Conservation (phyloP, 73 alveolate genomes). For the Stentor coeruleus region DNA sequence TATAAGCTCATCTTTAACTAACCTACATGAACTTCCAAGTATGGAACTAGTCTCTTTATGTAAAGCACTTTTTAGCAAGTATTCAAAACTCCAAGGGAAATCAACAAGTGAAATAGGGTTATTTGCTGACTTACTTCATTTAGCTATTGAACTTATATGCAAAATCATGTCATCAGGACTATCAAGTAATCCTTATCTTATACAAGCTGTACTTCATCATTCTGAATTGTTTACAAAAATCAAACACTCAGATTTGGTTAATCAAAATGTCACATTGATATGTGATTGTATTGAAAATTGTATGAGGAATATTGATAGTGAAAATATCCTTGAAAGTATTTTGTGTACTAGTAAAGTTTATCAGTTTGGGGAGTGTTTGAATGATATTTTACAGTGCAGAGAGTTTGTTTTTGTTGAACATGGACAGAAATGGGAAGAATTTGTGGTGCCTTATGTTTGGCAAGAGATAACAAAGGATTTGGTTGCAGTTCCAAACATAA, state of each 20-base stretch:
- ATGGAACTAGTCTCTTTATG: neutral
- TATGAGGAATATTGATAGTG: neutral
- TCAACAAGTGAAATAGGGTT: neutral
- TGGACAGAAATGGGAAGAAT: constrained; percentile 12
- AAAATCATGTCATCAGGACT: neutral
- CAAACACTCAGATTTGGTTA: neutral
- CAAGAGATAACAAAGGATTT: neutral
- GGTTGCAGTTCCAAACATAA: neutral
- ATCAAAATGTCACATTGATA: neutral
- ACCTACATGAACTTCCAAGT: constrained; percentile 20
- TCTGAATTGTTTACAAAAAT: neutral
- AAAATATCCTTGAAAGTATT: neutral
- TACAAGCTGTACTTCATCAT: constrained; percentile 4
- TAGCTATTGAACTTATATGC: neutral
- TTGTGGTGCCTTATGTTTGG: constrained; percentile 6
- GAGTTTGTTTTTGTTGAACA: neutral
- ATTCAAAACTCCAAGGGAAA: neutral
- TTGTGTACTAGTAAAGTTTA: neutral
- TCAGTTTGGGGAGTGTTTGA: neutral
- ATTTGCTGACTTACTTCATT: neutral
- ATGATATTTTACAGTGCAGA: neutral
- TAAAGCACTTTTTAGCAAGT: neutral
- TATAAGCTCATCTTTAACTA: neutral
- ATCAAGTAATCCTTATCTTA: neutral
- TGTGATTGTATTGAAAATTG: neutral